Conservation (phyloP, 2,329 filamentous ascomycete species). For the Fusarium concolor region DNA sequence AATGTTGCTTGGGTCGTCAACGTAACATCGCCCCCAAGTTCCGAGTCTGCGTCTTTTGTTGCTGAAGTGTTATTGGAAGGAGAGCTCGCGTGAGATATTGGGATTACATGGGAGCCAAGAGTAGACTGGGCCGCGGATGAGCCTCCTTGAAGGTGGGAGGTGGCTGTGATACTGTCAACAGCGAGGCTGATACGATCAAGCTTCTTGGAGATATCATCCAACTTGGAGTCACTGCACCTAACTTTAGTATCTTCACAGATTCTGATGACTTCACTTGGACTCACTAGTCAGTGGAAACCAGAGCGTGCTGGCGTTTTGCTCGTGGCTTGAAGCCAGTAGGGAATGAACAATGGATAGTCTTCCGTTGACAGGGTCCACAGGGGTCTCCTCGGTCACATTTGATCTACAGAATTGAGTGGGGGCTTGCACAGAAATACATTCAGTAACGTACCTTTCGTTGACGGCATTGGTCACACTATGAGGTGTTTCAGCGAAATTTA, state of each 20-base stretch:
- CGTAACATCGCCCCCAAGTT: constrained; percentile 6
- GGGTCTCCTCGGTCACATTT: constrained; percentile 16
- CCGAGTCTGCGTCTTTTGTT: not conserved
- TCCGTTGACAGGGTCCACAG: constrained; percentile 13
- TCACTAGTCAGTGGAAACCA: constrained; percentile 9
- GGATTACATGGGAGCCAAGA: not conserved
- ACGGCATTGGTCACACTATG: constrained; percentile 8
- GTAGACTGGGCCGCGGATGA: not conserved
- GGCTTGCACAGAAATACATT: not conserved
- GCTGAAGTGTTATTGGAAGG: not conserved
- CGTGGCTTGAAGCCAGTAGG: constrained; percentile 9
- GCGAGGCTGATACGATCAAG: constrained; percentile 14
- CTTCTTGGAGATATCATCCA: constrained; percentile 10
- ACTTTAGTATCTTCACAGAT: rapidly evolving
- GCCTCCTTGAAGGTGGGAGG: not conserved
- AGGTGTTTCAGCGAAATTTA: not conserved
- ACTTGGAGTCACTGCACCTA: not conserved
- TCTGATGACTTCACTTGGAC: rapidly evolving
- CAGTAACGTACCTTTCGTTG: not conserved
- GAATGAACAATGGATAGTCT: constrained; percentile 7
- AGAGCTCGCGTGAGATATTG: not conserved
- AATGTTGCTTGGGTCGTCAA: constrained; percentile 7
- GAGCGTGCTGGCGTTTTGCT: not conserved
- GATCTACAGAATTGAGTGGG: not conserved
- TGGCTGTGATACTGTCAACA: not conserved